A percentile compares a stretch with the other conserved stretches of the same genome.
Conservation (phyloP, 768 basidiomycete genomes). For the Pleurotus salmoneostramineus region DNA sequence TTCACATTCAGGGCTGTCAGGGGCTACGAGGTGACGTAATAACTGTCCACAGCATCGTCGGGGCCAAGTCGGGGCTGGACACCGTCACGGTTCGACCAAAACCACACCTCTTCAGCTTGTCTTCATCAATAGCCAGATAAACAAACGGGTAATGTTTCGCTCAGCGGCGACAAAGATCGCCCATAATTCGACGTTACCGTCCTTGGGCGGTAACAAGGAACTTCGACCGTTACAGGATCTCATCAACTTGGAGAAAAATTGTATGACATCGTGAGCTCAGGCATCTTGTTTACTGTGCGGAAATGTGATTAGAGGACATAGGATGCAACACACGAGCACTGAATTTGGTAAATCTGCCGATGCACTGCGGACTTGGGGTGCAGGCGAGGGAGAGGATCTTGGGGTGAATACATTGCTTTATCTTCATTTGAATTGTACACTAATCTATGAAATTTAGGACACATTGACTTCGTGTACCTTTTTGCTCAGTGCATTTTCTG, state of each 20-base stretch:
- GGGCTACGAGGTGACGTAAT: no score
- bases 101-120: no score
- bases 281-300: neutral
- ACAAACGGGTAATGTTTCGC: conserved; percentile 56
- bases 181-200: conserved; percentile 81
- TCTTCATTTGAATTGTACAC: neutral
- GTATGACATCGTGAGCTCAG: conserved; percentile 65
- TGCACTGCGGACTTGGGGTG: conserved; percentile 67
- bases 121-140: no score
- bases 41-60: no score
- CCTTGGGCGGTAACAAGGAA: conserved; percentile 69
- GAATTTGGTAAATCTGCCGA: conserved; percentile 72
- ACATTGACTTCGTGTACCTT: conserved; percentile 66
- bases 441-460: conserved; percentile 29
- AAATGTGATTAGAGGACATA: conserved; percentile 18
- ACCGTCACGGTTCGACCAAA: no score
- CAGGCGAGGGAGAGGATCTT: conserved; percentile 81
- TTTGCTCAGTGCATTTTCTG: conserved; percentile 63
- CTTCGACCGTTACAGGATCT: conserved; percentile 81
- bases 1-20: no score
- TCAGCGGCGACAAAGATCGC: conserved; percentile 79
- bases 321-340: conserved; percentile 59
- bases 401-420: conserved; percentile 40
- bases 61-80: no score
- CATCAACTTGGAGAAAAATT: conserved; percentile 84